Conservation (phyloP, 2,329 filamentous ascomycete genomes). For the Hymenoscyphus linearis region DNA sequence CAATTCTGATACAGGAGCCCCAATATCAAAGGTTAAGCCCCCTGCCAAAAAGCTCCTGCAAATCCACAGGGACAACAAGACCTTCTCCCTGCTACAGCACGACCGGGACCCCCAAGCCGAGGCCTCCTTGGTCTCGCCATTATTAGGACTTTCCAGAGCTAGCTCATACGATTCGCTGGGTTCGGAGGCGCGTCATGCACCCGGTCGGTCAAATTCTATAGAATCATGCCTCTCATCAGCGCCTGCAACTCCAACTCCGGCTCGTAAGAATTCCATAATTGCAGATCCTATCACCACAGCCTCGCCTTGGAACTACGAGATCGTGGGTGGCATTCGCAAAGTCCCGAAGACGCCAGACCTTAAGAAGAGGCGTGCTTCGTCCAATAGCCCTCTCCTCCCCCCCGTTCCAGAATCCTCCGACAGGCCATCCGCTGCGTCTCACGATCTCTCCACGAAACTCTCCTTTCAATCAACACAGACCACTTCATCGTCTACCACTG, state of each 20-base stretch:
- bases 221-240: constrained; percentile 27
- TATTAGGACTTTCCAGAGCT: constrained; percentile 18
- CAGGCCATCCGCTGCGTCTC: constrained; percentile 18
- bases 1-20: constrained; percentile 26
- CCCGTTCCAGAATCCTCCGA: constrained; percentile 26
- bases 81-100: constrained; percentile 29
- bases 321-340: constrained; percentile 33
- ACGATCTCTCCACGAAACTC: constrained; percentile 30
- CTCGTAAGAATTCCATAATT: constrained; percentile 22
- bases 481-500: constrained; percentile 27
- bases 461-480: constrained; percentile 31
- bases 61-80: constrained; percentile 30
- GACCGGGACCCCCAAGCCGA: constrained; percentile 16
- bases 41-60: constrained; percentile 27
- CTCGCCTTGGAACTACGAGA: constrained; percentile 31
- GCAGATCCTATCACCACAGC: constrained; percentile 28
- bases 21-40: constrained; percentile 21
- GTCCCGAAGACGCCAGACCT: constrained; percentile 32
- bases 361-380: constrained; percentile 25
- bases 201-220: constrained; percentile 22
- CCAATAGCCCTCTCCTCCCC: constrained; percentile 22
- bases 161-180: constrained; percentile 26
- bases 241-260: constrained; percentile 23
- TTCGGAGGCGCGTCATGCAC: constrained; percentile 20
- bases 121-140: constrained; percentile 19